A percentile compares a stretch with the other conserved stretches of the same genome.
phyloP scores from a whole-genome alignment of 768 basidiomycete genomes.

The Mycena galopus region DNA sequence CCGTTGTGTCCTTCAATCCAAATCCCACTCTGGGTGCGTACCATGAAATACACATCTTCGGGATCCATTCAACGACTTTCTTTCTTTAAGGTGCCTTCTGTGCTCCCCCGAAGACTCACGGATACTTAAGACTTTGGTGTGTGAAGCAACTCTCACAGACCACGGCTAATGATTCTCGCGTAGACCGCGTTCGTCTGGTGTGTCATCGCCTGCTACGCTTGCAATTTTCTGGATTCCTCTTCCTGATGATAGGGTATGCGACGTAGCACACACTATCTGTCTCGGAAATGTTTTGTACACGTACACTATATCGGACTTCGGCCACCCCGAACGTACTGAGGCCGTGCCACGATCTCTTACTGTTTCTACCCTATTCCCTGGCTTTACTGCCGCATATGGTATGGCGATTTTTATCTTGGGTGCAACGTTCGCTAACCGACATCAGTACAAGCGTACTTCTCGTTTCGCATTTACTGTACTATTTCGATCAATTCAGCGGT shows the following conservation, averaged over 20 bases:
- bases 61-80: too few relatives aligned
- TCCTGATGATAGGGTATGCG: not conserved
- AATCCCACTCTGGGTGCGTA: too few relatives aligned
- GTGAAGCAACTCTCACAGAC: not conserved
- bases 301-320: constrained; percentile 9
- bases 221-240: not conserved
- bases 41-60: too few relatives aligned
- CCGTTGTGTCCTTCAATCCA: too few relatives aligned
- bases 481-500: too few relatives aligned
- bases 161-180: not conserved
- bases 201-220: not conserved
- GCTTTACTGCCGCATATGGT: not conserved
- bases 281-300: not conserved
- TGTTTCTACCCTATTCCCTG: constrained; percentile 1
- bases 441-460: constrained; percentile 10
- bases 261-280: not conserved
- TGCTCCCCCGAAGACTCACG: constrained; percentile 13
- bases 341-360: not conserved
- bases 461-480: constrained; percentile 8
- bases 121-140: constrained; percentile 8
- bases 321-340: not conserved
- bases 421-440: not conserved
- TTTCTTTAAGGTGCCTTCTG: too few relatives aligned
- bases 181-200: constrained; percentile 13
- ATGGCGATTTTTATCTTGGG: not conserved